Evolutionary conservation across 352 stramenopile genomes (phyloP), one percentile per base, ranked within the genome.

Genomic region (Thraustotheca clavata): DNA sequence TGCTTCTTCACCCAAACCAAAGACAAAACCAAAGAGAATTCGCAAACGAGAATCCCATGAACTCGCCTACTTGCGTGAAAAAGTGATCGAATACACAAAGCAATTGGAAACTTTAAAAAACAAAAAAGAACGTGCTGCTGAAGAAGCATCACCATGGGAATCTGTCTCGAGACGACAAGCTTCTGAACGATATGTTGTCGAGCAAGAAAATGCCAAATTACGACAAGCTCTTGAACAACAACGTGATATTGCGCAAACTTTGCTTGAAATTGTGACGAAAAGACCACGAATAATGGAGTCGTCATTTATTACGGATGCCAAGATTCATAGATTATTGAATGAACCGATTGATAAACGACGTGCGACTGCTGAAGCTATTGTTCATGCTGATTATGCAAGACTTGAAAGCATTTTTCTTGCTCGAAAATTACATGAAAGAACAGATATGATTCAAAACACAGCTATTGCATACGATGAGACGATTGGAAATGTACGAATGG

Each of bases 121-220:
- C 3, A 24, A 31, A 2, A 52, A 52, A 31, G 43, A 52, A 24
- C 43, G 43, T 18, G 43, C 43, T 14, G 43, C 43, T 31, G 43
- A 52, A 31, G 35, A n/a, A 18, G 38, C 16, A 29, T 52, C 43
- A 31, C 43, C 43, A 11, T 62, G 54, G 54, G 54, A 62, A 32
- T 26, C 27, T 1, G 27, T 39, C 38, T 62, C 54, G 32, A 36
- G 54, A 9, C 54, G 54, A 8, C 54, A 62, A 32, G 54, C 54
- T 8, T n/a, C 18, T 40, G 54, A 62, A 26, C 54, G 54, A 1
- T 39, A 39, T 4, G 35, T 38, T 6, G 54, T 62, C 0, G 54
- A 62, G 20, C 54, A 62, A 29, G 54, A 62, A 24, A 62, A 62
- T 18, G 27, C 35, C 33, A 62, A 62, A 29, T 29, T 62, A 24